These are phyloP conservation scores for Claviceps spartinae DNA, from an alignment of 2,329 filamentous ascomycete species.

Conservation along the genomic window DNA sequence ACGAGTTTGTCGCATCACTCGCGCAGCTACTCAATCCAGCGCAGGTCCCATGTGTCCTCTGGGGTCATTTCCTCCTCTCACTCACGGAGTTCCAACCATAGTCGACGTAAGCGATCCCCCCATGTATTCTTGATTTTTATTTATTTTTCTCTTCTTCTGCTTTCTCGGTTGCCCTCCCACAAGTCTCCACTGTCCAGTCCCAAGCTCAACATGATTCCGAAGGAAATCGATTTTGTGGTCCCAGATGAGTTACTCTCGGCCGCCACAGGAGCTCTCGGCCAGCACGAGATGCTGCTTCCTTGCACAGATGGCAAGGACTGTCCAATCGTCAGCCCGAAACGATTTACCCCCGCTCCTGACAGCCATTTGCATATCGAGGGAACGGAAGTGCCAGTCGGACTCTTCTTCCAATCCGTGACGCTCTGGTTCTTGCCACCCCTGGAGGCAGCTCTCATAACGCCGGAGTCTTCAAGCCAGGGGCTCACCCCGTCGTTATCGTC, in stretches of 20 bases:
- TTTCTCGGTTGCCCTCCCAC: no score
- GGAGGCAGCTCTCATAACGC: background rate
- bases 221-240: background rate
- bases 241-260: background rate
- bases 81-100: background rate
- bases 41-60: background rate
- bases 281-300: background rate
- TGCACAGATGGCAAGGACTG: constrained; percentile 1
- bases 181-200: background rate
- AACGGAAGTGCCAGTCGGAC: background rate
- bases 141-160: no score
- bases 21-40: background rate
- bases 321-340: background rate
- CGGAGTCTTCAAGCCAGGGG: background rate
- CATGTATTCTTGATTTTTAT: no score
- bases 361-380: background rate
- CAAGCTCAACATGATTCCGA: background rate
- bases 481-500: background rate
- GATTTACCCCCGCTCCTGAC: background rate
- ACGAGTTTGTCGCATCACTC: background rate
- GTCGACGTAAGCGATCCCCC: no score
- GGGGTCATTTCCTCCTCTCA: constrained; percentile 1
- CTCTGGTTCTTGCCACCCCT: constrained; percentile 2
- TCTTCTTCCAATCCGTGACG: background rate
- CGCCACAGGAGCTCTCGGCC: background rate